phyloP scores from a whole-genome alignment of 208 protist genomes.

The Polymyxa betae region DNA sequence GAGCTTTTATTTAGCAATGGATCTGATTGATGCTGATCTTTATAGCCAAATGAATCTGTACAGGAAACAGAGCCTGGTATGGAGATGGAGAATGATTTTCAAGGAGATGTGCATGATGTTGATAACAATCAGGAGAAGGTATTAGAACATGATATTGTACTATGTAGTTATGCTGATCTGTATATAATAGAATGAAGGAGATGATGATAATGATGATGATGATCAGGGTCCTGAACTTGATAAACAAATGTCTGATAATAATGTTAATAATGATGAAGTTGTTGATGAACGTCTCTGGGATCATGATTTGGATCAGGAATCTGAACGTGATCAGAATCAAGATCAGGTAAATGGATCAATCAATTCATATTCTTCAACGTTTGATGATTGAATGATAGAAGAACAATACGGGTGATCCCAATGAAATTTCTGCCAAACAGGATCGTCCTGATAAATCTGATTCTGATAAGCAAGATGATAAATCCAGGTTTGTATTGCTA shows the following conservation, averaged over 20 bases:
- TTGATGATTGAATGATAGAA: constrained; percentile 71
- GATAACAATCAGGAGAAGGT: background rate
- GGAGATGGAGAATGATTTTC: constrained; percentile 80
- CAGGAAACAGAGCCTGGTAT: constrained; percentile 85
- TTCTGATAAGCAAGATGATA: background rate
- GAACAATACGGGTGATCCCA: constrained; percentile 65
- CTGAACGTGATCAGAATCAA: constrained; percentile 76
- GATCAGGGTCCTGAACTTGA: background rate
- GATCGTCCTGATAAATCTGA: background rate
- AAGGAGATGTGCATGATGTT: constrained; percentile 73
- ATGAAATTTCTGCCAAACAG: background rate
- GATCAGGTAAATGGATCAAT: constrained; percentile 60
- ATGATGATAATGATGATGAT: constrained; percentile 14
- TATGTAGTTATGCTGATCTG: background rate
- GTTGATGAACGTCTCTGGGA: constrained; percentile 65
- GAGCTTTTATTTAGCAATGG: background rate
- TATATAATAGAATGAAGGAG: background rate
- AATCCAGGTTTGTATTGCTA: too few relatives aligned
- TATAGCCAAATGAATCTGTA: constrained; percentile 50
- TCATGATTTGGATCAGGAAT: constrained; percentile 78
- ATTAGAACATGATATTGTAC: background rate
- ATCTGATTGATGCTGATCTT: background rate
- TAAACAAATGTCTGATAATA: constrained; percentile 15
- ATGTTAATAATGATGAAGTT: background rate
- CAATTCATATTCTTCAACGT: background rate